Conservation (phyloP, 257 asterid genomes). For the Jacaranda copaia region DNA sequence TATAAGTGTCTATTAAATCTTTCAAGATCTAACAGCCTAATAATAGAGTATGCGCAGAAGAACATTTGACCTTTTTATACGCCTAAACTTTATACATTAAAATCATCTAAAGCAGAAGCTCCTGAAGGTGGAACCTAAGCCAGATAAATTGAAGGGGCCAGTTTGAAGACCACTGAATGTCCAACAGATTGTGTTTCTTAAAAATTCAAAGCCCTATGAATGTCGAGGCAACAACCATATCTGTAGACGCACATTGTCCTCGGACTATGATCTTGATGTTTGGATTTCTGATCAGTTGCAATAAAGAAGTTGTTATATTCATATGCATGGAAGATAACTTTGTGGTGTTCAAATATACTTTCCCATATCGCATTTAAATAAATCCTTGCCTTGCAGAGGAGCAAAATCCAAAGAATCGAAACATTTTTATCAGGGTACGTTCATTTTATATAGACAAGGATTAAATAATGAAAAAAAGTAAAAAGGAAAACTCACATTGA, state of each 20-base stretch:
- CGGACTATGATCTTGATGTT: conserved; percentile 32
- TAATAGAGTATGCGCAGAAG: background rate
- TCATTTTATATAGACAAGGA: background rate
- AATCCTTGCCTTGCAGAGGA: no score
- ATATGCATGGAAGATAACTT: no score
- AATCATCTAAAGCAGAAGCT: conserved; percentile 15
- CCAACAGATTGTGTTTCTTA: background rate
- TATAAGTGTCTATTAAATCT: background rate
- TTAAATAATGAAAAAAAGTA: no score
- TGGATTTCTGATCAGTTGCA: conserved; percentile 25
- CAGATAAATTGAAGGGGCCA: background rate
- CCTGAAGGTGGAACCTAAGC: conserved; percentile 1
- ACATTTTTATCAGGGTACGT: background rate
- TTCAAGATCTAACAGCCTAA: background rate
- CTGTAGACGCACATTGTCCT: background rate
- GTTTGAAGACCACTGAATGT: background rate
- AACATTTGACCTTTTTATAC: conserved; percentile 8
- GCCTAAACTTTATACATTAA: conserved; percentile 31
- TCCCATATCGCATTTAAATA: no score
- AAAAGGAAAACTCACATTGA: conserved; percentile 36
- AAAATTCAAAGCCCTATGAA: conserved; percentile 12
- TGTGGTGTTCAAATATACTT: no score
- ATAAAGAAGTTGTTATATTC: background rate
- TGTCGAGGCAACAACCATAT: background rate
- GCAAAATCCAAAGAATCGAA: no score